phyloP scores from a whole-genome alignment of 2,329 filamentous ascomycete species.

The Purpureocillium lavendulum region DNA sequence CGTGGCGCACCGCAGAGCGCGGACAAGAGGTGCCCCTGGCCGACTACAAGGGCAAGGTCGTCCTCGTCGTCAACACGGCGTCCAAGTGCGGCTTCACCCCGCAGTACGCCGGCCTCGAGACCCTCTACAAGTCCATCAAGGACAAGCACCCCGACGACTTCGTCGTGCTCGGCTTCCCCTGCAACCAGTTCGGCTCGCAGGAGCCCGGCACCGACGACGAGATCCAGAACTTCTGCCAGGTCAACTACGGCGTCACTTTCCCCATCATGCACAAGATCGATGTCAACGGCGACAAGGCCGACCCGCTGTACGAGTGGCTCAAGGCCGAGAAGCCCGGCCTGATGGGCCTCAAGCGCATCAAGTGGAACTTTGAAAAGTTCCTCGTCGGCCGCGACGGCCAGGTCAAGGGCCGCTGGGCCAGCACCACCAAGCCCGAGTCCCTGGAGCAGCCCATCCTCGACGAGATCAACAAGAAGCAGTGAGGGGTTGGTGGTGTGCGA shows the following conservation, averaged over 20 bases:
- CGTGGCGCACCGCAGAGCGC: slow-evolving; percentile 24
- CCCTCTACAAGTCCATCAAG: slow-evolving; percentile 73
- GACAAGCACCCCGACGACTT: slow-evolving; percentile 67
- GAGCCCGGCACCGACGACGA: slow-evolving; percentile 79
- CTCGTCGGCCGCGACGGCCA: slow-evolving; percentile 77
- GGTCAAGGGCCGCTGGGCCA: slow-evolving; percentile 81
- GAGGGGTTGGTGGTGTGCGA: background rate
- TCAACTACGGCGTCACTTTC: slow-evolving; percentile 90
- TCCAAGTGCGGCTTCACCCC: slow-evolving; percentile 99
- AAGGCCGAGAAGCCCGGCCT: slow-evolving; percentile 70
- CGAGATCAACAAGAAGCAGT: slow-evolving; percentile 52
- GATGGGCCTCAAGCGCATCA: slow-evolving; percentile 80
- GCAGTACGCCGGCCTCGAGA: slow-evolving; percentile 86
- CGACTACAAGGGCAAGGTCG: slow-evolving; percentile 80
- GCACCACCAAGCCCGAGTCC: slow-evolving; percentile 75
- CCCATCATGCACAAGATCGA: slow-evolving; percentile 87
- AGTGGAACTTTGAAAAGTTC: slow-evolving; percentile 99
- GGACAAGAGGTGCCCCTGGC: slow-evolving; percentile 63
- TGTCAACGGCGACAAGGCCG: slow-evolving; percentile 79
- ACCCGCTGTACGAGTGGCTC: slow-evolving; percentile 57
- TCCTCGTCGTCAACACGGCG: slow-evolving; percentile 94
- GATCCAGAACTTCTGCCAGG: slow-evolving; percentile 76
- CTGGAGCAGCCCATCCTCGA: slow-evolving; percentile 69
- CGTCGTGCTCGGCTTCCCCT: slow-evolving; percentile 87
- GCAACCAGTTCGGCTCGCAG: slow-evolving; percentile 93